These are phyloP conservation scores for Neofusicoccum sp. DNA, from an alignment of 2,329 filamentous ascomycete species.

Conservation along the genomic window DNA sequence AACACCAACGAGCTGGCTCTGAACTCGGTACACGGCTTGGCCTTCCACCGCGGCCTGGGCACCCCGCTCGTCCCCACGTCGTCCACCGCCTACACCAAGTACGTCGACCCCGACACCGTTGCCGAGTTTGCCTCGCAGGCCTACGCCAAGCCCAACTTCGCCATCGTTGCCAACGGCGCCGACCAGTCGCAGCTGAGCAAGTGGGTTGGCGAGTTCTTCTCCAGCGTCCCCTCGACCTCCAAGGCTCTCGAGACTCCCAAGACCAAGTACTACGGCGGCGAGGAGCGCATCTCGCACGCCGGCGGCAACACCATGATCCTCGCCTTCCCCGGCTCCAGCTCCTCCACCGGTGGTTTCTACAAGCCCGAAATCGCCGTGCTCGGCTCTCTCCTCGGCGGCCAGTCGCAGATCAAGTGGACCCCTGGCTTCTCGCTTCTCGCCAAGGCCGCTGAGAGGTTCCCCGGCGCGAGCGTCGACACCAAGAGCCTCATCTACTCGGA, in stretches of 20 bases:
- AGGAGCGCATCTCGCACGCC: slow-evolving; percentile 80
- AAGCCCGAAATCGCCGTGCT: slow-evolving; percentile 91
- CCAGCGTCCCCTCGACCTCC: slow-evolving; percentile 58
- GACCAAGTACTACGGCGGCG: slow-evolving; percentile 89
- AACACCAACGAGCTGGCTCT: slow-evolving; percentile 69
- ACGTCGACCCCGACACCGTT: slow-evolving; percentile 74
- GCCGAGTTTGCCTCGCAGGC: slow-evolving; percentile 73
- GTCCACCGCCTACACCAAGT: slow-evolving; percentile 71
- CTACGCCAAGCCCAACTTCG: slow-evolving; percentile 88
- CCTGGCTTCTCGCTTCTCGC: slow-evolving; percentile 86
- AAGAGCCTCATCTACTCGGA: slow-evolving; percentile 88
- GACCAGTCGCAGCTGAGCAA: slow-evolving; percentile 73
- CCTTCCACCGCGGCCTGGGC: slow-evolving; percentile 93
- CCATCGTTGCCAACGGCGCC: slow-evolving; percentile 85
- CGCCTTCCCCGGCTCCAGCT: slow-evolving; percentile 87
- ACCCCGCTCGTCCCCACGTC: slow-evolving; percentile 70
- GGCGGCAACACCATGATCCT: slow-evolving; percentile 81
- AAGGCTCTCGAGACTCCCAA: slow-evolving; percentile 59
- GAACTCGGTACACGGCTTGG: slow-evolving; percentile 80
- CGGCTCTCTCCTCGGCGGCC: slow-evolving; percentile 81
- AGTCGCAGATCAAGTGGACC: slow-evolving; percentile 93
- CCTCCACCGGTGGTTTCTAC: slow-evolving; percentile 67
- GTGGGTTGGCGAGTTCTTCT: slow-evolving; percentile 94
- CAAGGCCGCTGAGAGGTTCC: slow-evolving; percentile 68
- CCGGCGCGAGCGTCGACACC: slow-evolving; percentile 68